Evolutionary conservation across 768 basidiomycete species (phyloP), one percentile per base, ranked within the genome.

Genomic region (Lanmaoa rubissima): DNA sequence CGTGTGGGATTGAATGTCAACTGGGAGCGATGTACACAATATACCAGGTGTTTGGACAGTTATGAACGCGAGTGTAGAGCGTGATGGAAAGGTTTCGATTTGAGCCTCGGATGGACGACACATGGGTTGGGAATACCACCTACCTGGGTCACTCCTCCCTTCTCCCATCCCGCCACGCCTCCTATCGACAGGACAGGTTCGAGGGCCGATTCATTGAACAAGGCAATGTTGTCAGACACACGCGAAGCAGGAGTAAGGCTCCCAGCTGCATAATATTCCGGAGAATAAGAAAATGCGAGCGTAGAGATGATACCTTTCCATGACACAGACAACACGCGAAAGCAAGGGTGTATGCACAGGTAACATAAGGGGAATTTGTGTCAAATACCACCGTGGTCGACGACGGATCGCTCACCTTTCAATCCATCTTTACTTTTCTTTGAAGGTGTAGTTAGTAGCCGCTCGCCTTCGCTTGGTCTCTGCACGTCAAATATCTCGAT

Each of bases 401-500:
- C 9, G 43, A 53, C 4, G 40, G 26, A 46, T 16, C 12, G n/a
- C 58, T 36, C 58, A 88, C 94, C 95, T 80, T 94, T 96, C 44
- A 97, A 77, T 0, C 94, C 95, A 50, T 90, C 86, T 62, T 85
- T 87, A 57, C 85, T 89, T 68, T 88, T 91, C 69, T 86, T 86
- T 0, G 84, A 85, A 1, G 86, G 84, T 0, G 84, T 85, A 1
- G 89, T 93, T 16, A 74, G 78, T 4, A 94, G 61, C 2, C 94
- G 81, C 0, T 78, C 80, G 2, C 91, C 90, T 61, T 83, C 81
- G 1, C 94, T 92, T 0, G 94, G 94, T 26, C 72, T 71, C 11
- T 79, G 74, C 6, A 95, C 69, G 63, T 94, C 90, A 65, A 95
- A 91, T 16, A 93, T 78, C 69, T 94, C 93, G 48, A 96, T 88